These are phyloP conservation scores for Colletotrichum sp. DNA, from an alignment of 2,329 filamentous ascomycete genomes.

Conservation along the genomic window DNA sequence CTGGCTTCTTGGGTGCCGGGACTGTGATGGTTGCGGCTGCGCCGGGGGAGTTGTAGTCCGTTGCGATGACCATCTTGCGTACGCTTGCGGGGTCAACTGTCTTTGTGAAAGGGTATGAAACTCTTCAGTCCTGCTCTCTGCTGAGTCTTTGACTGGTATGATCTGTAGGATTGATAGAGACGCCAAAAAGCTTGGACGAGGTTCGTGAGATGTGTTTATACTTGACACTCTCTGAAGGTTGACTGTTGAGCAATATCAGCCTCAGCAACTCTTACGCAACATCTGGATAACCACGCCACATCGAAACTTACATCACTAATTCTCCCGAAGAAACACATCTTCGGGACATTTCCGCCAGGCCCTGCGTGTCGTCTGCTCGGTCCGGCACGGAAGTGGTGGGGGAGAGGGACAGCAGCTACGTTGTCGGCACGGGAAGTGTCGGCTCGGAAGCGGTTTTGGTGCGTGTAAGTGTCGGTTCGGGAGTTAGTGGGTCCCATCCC, in stretches of 20 bases:
- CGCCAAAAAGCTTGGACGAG: not conserved
- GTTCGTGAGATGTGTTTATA: not conserved
- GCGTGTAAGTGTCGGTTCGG: not conserved
- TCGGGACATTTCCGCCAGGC: not conserved
- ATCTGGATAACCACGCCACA: not conserved
- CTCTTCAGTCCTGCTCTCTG: not conserved
- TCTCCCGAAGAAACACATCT: not conserved
- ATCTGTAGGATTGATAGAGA: not conserved
- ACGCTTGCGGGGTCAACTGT: not conserved
- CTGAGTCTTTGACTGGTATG: accelerated
- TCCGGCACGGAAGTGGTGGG: not conserved
- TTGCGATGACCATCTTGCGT: not conserved
- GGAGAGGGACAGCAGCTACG: not conserved
- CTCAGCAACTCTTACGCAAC: not conserved
- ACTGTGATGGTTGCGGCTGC: not conserved
- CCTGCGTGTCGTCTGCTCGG: not conserved
- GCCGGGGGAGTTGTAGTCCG: not conserved
- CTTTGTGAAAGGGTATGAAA: not conserved
- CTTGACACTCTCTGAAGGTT: not conserved
- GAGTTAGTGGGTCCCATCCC: not conserved
- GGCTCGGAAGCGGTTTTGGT: not conserved
- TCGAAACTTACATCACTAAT: not conserved
- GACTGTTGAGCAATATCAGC: not conserved
- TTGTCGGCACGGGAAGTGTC: not conserved
- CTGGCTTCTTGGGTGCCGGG: not conserved